Evolutionary conservation across 257 asterid genomes (phyloP).

Genomic region (Cinchona pubescens): DNA sequence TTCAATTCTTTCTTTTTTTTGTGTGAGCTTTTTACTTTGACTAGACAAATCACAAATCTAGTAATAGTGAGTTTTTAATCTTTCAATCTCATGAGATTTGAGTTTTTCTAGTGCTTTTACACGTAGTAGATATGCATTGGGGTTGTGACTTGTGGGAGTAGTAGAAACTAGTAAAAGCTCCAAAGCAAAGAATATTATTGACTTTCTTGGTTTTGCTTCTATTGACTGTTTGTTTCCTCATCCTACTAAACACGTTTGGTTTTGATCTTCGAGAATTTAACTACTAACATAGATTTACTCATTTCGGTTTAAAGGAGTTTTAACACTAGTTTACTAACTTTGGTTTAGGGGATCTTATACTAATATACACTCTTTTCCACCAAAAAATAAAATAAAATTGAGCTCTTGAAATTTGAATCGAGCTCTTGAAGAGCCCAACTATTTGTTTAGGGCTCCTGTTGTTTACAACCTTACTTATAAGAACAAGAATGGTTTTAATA

Average conservation of each 20-base stretch:
- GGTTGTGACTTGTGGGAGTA: constrained; percentile 5
- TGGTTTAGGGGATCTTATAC: neutral
- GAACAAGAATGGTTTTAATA: too few species aligned
- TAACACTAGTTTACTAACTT: constrained; percentile 3
- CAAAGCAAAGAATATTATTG: constrained; percentile 62
- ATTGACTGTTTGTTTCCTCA: constrained; percentile 48
- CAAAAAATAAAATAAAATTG: too few species aligned
- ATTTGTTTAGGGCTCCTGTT: too few species aligned
- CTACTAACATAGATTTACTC: neutral
- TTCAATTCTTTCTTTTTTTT: constrained; percentile 1
- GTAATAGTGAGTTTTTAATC: constrained; percentile 10
- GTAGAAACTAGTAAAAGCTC: constrained; percentile 3
- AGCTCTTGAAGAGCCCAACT: too few species aligned
- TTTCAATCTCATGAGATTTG: neutral
- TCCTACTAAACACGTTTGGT: constrained; percentile 16
- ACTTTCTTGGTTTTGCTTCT: constrained; percentile 50
- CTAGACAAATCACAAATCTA: constrained; percentile 24
- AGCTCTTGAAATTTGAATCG: too few species aligned
- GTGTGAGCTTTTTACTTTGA: constrained; percentile 31
- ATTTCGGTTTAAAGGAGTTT: neutral
- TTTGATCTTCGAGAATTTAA: constrained; percentile 6
- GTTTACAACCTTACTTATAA: too few species aligned
- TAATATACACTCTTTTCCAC: too few species aligned
- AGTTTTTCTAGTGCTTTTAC: too few species aligned
- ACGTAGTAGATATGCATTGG: constrained; percentile 56